Conservation (phyloP, 352 stramenopile species). For the Globisporangium cystogenes region DNA sequence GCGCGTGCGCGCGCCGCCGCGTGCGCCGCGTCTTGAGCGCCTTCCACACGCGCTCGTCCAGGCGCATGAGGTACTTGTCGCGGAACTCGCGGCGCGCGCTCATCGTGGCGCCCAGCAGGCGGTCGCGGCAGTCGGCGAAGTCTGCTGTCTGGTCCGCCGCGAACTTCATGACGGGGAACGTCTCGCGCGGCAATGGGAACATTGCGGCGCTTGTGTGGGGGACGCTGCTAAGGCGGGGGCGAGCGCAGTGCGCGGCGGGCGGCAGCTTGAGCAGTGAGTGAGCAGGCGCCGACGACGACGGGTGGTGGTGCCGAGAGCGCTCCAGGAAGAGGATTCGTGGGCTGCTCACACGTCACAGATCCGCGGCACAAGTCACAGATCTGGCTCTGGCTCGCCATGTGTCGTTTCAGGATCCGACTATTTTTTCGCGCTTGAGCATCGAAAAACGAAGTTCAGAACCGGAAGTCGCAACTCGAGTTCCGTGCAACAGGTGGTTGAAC, state of each 20-base stretch:
- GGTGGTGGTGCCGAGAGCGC: not conserved
- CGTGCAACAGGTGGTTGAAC: too few species aligned
- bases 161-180: constrained; percentile 28
- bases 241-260: too few species aligned
- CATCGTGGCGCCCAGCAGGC: constrained; percentile 21
- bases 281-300: not conserved
- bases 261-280: not conserved
- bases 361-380: constrained; percentile 2
- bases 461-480: too few species aligned
- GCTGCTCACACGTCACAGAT: constrained; percentile 1
- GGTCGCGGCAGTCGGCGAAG: constrained; percentile 19
- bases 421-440: not conserved
- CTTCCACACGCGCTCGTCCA: constrained; percentile 20
- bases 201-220: not conserved
- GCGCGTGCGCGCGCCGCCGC: not conserved
- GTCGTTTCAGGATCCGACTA: not conserved
- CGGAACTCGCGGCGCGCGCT: constrained; percentile 18
- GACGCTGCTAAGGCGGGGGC: too few species aligned
- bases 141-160: constrained; percentile 15
- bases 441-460: not conserved
- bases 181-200: constrained; percentile 17
- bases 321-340: not conserved
- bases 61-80: constrained; percentile 14
- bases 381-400: not conserved
- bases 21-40: constrained; percentile 10